These are phyloP conservation scores for Podaxis carcinomalis DNA, from an alignment of 768 basidiomycete species.

Conservation along the genomic window DNA sequence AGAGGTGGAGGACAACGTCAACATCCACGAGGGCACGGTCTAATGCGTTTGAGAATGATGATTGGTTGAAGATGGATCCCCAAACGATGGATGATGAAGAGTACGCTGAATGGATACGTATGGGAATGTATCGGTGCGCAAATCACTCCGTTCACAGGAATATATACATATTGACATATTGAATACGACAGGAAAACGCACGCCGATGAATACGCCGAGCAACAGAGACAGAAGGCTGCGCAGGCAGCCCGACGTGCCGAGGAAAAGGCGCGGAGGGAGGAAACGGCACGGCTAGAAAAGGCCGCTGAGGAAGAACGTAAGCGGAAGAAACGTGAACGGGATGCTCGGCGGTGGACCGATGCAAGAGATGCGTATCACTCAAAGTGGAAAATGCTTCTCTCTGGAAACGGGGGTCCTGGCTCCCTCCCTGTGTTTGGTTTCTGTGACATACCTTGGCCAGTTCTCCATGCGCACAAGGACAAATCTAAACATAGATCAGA, in stretches of 20 bases:
- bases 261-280: conserved; percentile 48
- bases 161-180: conserved; percentile 1
- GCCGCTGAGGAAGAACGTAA: conserved; percentile 49
- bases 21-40: conserved; percentile 19
- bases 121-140: conserved; percentile 78
- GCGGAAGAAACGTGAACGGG: conserved; percentile 43
- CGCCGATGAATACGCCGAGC: conserved; percentile 61
- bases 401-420: conserved; percentile 20
- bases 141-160: not conserved
- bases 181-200: conserved; percentile 54
- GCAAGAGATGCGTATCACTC: conserved; percentile 51
- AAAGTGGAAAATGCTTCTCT: conserved; percentile 52
- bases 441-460: conserved; percentile 72
- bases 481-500: conserved; percentile 15
- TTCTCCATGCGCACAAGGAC: conserved; percentile 33
- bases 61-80: conserved; percentile 39
- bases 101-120: conserved; percentile 82
- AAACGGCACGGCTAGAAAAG: conserved; percentile 48
- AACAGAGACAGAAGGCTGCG: conserved; percentile 49
- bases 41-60: conserved; percentile 27
- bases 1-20: conserved; percentile 50
- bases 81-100: conserved; percentile 76
- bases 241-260: conserved; percentile 49
- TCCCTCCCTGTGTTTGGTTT: conserved; percentile 35
- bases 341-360: conserved; percentile 35